Percentiles rank a stretch among this genome's conserved stretches.
These are phyloP conservation scores for Fistulifera pelliculosa DNA, from an alignment of 108 stramenopile genomes.

Conservation along the genomic window DNA sequence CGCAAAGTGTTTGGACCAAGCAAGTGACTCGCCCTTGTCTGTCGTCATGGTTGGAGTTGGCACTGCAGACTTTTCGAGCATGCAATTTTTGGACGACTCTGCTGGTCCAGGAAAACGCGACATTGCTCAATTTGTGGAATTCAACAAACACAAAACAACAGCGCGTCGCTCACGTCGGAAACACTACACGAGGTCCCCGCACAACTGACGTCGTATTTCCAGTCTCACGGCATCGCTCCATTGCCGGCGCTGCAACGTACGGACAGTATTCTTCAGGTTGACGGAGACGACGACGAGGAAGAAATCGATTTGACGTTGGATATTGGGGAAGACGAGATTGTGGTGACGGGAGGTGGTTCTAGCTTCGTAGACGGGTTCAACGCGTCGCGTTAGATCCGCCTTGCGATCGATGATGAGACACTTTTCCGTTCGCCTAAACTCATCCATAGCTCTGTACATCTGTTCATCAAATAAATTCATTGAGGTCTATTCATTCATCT, in stretches of 20 bases:
- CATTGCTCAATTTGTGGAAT: conserved; percentile 77
- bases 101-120: conserved; percentile 32
- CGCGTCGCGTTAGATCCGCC: too few species aligned
- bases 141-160: conserved; percentile 38
- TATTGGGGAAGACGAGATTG: conserved; percentile 34
- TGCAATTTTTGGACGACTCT: conserved; percentile 66
- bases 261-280: conserved; percentile 18
- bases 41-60: conserved; percentile 83
- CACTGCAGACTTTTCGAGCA: conserved; percentile 61
- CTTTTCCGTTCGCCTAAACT: too few species aligned
- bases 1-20: conserved; percentile 24
- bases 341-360: conserved; percentile 22
- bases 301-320: conserved; percentile 36
- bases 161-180: conserved; percentile 30
- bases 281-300: conserved; percentile 17
- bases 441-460: too few species aligned
- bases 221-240: conserved; percentile 25
- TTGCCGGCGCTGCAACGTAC: conserved; percentile 17
- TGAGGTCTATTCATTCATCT: too few species aligned
- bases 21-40: conserved; percentile 48
- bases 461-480: too few species aligned
- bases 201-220: conserved; percentile 54
- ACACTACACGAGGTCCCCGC: conserved; percentile 65
- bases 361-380: conserved; percentile 11
- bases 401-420: too few species aligned